phyloP scores from a whole-genome alignment of 805 yeast species.

The Clavispora carvajalis region DNA sequence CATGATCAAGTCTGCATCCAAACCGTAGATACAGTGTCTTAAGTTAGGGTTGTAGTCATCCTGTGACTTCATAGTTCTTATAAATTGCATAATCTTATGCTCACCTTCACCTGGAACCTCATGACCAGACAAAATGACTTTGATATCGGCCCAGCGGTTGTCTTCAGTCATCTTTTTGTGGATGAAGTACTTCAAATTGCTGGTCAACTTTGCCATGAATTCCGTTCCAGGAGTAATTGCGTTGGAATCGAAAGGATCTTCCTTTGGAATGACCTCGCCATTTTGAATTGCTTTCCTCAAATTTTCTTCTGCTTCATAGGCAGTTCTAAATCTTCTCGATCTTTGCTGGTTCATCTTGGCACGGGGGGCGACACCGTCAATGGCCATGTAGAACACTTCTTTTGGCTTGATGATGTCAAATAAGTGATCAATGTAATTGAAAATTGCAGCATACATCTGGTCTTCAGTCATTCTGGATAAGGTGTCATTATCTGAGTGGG shows the following conservation, averaged over 20 bases:
- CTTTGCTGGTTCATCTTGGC: constrained; percentile 99
- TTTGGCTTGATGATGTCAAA: constrained; percentile 84
- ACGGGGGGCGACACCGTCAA: constrained; percentile 98
- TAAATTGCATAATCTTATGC: constrained; percentile 92
- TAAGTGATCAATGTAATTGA: constrained; percentile 89
- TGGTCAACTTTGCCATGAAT: constrained; percentile 85
- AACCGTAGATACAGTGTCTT: constrained; percentile 91
- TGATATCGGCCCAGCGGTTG: constrained; percentile 74
- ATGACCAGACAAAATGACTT: constrained; percentile 81
- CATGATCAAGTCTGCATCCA: constrained; percentile 95
- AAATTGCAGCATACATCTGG: constrained; percentile 87
- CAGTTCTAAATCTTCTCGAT: constrained; percentile 91
- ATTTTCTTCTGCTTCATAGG: constrained; percentile 83
- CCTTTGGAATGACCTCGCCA: constrained; percentile 75
- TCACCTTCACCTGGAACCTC: constrained; percentile 99
- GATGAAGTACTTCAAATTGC: constrained; percentile 78
- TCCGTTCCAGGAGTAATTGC: constrained; percentile 96
- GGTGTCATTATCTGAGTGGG: constrained; percentile 69
- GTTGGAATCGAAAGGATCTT: constrained; percentile 85
- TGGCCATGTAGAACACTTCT: constrained; percentile 88
- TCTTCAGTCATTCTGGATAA: constrained; percentile 73
- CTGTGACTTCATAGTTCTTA: constrained; percentile 73
- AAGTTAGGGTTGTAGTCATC: constrained; percentile 69
- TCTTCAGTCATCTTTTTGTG: constrained; percentile 85
- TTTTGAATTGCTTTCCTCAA: constrained; percentile 64